phyloP scores from a whole-genome alignment of 2,329 filamentous ascomycete species.

The Cercospora sesami region DNA sequence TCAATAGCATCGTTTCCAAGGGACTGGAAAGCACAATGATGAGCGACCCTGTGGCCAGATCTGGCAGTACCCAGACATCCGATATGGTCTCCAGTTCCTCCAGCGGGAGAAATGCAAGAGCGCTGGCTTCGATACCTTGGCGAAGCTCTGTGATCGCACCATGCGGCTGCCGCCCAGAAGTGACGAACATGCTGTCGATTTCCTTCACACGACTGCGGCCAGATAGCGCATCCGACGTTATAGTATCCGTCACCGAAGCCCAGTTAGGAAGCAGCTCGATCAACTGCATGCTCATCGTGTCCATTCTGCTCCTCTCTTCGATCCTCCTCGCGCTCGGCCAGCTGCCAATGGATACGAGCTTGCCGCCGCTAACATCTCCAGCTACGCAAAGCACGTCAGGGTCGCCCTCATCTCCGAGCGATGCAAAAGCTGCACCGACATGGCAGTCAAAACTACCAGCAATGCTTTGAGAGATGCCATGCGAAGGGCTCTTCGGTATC shows the following conservation, averaged over 20 bases:
- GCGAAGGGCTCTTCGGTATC: slow-evolving; percentile 33
- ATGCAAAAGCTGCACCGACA: slow-evolving; percentile 79
- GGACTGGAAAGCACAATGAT: slow-evolving; percentile 42
- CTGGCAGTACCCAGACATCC: slow-evolving; percentile 43
- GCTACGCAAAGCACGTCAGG: slow-evolving; percentile 78
- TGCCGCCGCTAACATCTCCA: slow-evolving; percentile 73
- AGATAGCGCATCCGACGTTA: slow-evolving; percentile 35
- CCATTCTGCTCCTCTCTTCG: slow-evolving; percentile 56
- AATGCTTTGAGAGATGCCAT: slow-evolving; percentile 49
- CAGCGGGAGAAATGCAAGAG: slow-evolving; percentile 32
- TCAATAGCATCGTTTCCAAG: slow-evolving; percentile 29
- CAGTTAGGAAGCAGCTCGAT: slow-evolving; percentile 65
- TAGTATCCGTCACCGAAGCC: slow-evolving; percentile 55
- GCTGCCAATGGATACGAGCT: slow-evolving; percentile 33
- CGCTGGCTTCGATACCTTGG: slow-evolving; percentile 41
- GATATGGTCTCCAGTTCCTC: slow-evolving; percentile 30
- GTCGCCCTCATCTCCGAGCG: slow-evolving; percentile 58
- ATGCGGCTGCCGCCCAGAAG: slow-evolving; percentile 47
- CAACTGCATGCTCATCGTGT: slow-evolving; percentile 43
- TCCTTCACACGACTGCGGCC: slow-evolving; percentile 23
- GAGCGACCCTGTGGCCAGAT: slow-evolving; percentile 36
- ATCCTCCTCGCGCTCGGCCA: slow-evolving; percentile 31
- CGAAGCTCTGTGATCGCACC: slow-evolving; percentile 49
- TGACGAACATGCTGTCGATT: slow-evolving; percentile 39
- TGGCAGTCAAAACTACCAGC: slow-evolving; percentile 70